Evolutionary conservation across 2,329 filamentous ascomycete species (phyloP), one percentile per base, ranked within the genome.

Genomic region (Coniochaeta sp.): DNA sequence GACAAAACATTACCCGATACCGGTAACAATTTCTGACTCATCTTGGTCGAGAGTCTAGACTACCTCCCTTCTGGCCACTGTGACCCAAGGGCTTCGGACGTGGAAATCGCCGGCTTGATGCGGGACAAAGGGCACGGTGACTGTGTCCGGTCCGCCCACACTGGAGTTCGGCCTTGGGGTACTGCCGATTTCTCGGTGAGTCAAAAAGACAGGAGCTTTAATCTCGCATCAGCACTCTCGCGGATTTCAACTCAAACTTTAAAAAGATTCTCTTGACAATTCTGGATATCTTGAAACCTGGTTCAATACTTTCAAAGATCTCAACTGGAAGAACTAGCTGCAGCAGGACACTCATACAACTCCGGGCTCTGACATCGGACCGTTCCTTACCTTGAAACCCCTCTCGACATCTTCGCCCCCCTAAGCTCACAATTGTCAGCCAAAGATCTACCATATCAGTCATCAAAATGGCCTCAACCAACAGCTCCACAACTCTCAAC

Each of bases 401-500:
- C n/a, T n/a, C n/a, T 12, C 18, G 6, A 40, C 9, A 24, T 24
- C 38, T 22, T 26, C 10, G 20, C 14, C 38, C 38, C n/a, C 38
- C 38, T 42, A 22, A 42, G 12, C 18, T 24, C 12, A 24, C 30
- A 24, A n/a, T n/a, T n/a, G n/a, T 38, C 16, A 33, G n/a, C n/a
- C n/a, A n/a, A n/a, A n/a, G 26, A n/a, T 38, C 30, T 6, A 45
- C 18, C 3, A 31, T n/a, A n/a, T 47, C 16, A 22, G 20, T 22
- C 12, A 20, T 13, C 52, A 57, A 52, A 54, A 60, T 58, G 56
- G 53, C 57, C 22, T 50, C 55, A 32, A 53, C 45, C 13, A 48
- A 48, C 45, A 48, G 45, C 26, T 27, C 45, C 45, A 31, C 45
- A 3, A 31, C 26, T 13, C 6, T 31, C 16, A 48, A 42, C 16